Conservation (phyloP, 345 rosid genomes). For the Kernera saxatilis region DNA sequence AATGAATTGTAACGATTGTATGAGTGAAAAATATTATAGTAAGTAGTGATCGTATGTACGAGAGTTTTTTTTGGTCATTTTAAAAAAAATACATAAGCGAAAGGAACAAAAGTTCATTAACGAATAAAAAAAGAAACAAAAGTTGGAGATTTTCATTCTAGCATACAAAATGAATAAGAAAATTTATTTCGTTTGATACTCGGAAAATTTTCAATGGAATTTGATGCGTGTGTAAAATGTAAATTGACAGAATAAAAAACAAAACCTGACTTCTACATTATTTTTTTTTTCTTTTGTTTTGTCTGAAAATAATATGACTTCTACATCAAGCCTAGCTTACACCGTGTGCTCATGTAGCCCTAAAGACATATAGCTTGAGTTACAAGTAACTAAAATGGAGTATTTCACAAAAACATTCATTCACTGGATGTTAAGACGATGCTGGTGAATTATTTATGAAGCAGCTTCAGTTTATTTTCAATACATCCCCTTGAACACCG, state of each 20-base stretch:
- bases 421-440: not conserved
- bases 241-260: not conserved
- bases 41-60: too few relatives aligned
- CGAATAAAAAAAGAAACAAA: too few relatives aligned
- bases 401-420: constrained; percentile 20
- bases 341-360: not conserved
- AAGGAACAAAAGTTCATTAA: too few relatives aligned
- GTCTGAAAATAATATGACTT: constrained; percentile 5
- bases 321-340: constrained; percentile 11
- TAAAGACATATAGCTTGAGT: not conserved
- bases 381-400: constrained; percentile 1
- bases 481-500: constrained; percentile 99
- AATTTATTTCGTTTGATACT: not conserved
- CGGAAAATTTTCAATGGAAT: not conserved
- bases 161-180: not conserved
- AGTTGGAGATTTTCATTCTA: not conserved
- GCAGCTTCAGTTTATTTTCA: constrained; percentile 24
- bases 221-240: not conserved
- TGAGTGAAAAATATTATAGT: too few relatives aligned
- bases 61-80: too few relatives aligned
- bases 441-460: not conserved
- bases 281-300: not conserved
- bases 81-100: too few relatives aligned
- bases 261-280: not conserved
- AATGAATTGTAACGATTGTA: too few relatives aligned